Evolutionary conservation across 371 early-diverging fungal genomes (phyloP).

Genomic region (Mucor circinelloides): DNA sequence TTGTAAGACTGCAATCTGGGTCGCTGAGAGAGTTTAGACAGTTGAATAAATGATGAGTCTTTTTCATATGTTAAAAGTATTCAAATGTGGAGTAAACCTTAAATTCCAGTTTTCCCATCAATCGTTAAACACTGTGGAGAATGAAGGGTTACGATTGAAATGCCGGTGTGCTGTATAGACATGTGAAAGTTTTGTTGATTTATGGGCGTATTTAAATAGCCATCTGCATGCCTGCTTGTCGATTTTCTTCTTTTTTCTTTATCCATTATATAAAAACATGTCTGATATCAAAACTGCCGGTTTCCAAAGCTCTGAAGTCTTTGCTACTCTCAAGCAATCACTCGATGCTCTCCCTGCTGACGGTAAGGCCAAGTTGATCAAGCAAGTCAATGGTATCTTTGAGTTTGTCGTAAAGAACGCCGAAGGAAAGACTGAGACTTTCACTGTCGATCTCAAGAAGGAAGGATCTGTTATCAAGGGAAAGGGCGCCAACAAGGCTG

Average conservation of each 20-base stretch:
- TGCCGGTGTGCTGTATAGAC: not conserved
- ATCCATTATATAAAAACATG: conserved; percentile 19
- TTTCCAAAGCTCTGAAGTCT: conserved; percentile 47
- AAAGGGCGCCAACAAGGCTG: conserved; percentile 69
- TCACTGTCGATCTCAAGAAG: conserved; percentile 80
- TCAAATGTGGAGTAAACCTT: not conserved
- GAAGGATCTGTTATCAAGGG: conserved; percentile 59
- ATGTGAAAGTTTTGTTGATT: not conserved
- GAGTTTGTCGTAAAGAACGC: conserved; percentile 77
- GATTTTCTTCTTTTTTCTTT: not conserved
- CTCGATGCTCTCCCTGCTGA: conserved; percentile 36
- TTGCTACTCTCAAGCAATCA: conserved; percentile 39
- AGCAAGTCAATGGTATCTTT: conserved; percentile 81
- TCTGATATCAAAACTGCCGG: conserved; percentile 52
- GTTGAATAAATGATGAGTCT: not conserved
- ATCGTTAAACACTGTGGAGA: not conserved
- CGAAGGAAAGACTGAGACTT: conserved; percentile 69
- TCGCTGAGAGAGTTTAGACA: conserved; percentile 50
- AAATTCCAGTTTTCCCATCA: not conserved
- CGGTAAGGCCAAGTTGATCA: conserved; percentile 40
- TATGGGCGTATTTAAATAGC: not conserved
- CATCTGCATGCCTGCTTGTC: not conserved
- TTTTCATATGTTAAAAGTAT: not conserved
- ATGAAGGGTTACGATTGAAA: not conserved
- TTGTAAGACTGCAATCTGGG: conserved; percentile 85